Percentiles rank a stretch among this genome's conserved stretches.
Conservation (phyloP, 2,329 filamentous ascomycete genomes). For the Arthrobotrys conoides region DNA sequence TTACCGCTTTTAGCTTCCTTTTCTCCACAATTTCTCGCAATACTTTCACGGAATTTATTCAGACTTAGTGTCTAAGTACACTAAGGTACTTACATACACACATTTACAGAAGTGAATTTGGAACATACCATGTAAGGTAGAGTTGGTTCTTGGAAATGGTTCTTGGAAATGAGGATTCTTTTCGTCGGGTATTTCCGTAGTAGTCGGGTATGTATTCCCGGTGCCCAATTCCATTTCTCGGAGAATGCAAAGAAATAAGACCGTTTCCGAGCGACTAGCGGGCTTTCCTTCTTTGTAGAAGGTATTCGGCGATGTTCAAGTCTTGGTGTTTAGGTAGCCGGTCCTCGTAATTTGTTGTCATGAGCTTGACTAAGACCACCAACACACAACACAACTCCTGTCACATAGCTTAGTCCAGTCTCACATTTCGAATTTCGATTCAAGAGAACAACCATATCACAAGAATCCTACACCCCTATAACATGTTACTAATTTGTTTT, state of each 20-base stretch:
- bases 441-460: background rate
- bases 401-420: background rate
- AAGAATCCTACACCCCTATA: conserved; percentile 23
- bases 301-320: conserved; percentile 23
- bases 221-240: background rate
- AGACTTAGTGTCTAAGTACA: background rate
- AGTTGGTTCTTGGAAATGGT: conserved; percentile 5
- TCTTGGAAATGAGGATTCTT: background rate
- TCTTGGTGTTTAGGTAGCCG: conserved; percentile 31
- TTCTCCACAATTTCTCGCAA: conserved; percentile 13
- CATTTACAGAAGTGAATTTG: background rate
- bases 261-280: conserved; percentile 2
- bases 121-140: conserved; percentile 1
- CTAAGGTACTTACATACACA: background rate
- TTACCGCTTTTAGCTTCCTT: conserved; percentile 48
- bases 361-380: conserved; percentile 26
- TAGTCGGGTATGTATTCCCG: conserved; percentile 36
- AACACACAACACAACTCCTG: conserved; percentile 34
- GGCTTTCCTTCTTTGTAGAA: conserved; percentile 26
- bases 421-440: background rate
- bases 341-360: conserved; percentile 28
- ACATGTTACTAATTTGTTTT: background rate
- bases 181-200: conserved; percentile 36
- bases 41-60: background rate
- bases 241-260: conserved; percentile 26